Percentiles rank a stretch among this genome's conserved stretches.
Conservation (phyloP, 768 basidiomycete genomes). For the Leucocoprinus birnbaumii region DNA sequence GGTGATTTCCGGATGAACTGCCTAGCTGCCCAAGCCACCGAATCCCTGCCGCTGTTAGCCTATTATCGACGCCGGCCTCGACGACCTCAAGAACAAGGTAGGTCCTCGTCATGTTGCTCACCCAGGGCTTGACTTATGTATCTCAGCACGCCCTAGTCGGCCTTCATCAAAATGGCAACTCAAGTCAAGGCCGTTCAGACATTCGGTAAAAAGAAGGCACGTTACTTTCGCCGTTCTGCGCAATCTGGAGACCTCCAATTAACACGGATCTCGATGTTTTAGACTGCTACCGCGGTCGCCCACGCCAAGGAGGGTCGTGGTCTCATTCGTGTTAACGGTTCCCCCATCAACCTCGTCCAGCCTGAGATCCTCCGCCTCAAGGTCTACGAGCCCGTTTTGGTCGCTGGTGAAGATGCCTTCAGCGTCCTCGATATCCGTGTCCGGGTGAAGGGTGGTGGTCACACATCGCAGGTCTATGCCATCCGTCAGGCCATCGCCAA, state of each 20-base stretch:
- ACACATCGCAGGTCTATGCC: slow-evolving; percentile 98
- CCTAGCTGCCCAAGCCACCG: slow-evolving; percentile 41
- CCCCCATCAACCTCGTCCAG: slow-evolving; percentile 93
- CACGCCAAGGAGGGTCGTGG: slow-evolving; percentile 96
- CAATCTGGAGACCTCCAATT: not conserved
- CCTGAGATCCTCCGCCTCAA: slow-evolving; percentile 97
- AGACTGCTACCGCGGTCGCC: slow-evolving; percentile 98
- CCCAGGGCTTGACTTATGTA: slow-evolving; percentile 12
- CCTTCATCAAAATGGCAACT: slow-evolving; percentile 57
- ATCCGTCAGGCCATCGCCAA: slow-evolving; percentile 99
- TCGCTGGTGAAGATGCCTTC: slow-evolving; percentile 89
- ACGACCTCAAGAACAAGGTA: slow-evolving; percentile 45
- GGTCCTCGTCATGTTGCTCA: slow-evolving; percentile 16
- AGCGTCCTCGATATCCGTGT: slow-evolving; percentile 91
- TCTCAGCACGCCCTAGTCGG: slow-evolving; percentile 23
- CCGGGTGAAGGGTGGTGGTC: slow-evolving; percentile 98
- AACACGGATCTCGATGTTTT: slow-evolving; percentile 11
- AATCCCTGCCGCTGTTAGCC: slow-evolving; percentile 18
- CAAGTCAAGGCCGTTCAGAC: slow-evolving; percentile 93
- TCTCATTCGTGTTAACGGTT: slow-evolving; percentile 94
- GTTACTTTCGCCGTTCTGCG: slow-evolving; percentile 17
- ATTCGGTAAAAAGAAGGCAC: slow-evolving; percentile 99
- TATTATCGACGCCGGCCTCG: slow-evolving; percentile 37
- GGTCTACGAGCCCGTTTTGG: slow-evolving; percentile 96
- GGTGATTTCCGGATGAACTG: slow-evolving; percentile 34